phyloP scores from a whole-genome alignment of 257 asterid genomes.

The Ajuga chamaepitys region DNA sequence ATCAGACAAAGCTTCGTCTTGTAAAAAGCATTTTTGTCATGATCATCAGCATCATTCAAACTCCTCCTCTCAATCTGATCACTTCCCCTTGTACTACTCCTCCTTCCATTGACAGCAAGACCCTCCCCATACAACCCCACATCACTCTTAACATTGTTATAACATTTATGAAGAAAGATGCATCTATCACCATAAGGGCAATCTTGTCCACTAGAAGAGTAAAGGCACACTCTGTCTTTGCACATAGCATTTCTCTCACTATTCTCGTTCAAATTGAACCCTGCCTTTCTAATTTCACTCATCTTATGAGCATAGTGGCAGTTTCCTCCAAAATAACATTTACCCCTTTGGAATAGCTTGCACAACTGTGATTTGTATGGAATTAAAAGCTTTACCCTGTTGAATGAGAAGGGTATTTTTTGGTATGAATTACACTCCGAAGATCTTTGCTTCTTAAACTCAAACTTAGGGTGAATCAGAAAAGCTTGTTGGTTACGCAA shows the following conservation, averaged over 20 bases:
- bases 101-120: background rate
- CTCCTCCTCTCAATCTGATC: conserved; percentile 6
- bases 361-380: conserved; percentile 25
- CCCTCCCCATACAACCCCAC: conserved; percentile 1
- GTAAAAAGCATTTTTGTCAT: background rate
- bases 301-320: conserved; percentile 32
- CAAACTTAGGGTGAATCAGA: background rate
- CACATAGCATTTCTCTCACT: background rate
- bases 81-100: background rate
- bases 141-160: background rate
- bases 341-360: conserved; percentile 28
- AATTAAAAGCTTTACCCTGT: conserved; percentile 3
- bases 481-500: background rate
- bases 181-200: conserved; percentile 45
- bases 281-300: conserved; percentile 14
- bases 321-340: conserved; percentile 28
- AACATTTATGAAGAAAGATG: conserved; percentile 16
- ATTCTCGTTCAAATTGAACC: background rate
- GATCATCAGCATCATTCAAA: background rate
- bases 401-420: conserved; percentile 15
- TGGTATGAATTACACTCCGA: conserved; percentile 4
- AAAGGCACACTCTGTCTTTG: conserved; percentile 14
- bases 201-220: conserved; percentile 1
- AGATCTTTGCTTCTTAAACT: conserved; percentile 16
- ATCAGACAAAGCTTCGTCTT: conserved; percentile 34